These are phyloP conservation scores for Immersiella caudata DNA, from an alignment of 495 filamentous ascomycete species.

Conservation along the genomic window DNA sequence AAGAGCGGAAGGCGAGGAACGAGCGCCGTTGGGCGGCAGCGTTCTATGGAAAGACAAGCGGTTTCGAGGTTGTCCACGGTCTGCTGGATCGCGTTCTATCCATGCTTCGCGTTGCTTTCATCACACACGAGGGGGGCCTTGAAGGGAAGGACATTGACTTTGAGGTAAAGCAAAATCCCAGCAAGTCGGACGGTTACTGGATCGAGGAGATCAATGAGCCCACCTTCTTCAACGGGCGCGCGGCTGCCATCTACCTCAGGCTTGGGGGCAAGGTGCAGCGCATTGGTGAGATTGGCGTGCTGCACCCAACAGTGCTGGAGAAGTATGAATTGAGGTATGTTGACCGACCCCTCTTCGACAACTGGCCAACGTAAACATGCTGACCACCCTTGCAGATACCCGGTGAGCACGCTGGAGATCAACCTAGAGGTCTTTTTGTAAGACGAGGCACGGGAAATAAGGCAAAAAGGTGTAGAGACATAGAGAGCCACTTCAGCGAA, in stretches of 20 bases:
- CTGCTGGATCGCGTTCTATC: conserved; percentile 87
- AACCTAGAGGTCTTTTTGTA: conserved; percentile 94
- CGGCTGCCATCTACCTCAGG: conserved; percentile 76
- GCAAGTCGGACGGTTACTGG: conserved; percentile 74
- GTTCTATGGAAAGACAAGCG: conserved; percentile 90
- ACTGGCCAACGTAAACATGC: conserved; percentile 9
- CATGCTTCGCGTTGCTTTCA: conserved; percentile 85
- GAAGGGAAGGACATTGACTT: conserved; percentile 52
- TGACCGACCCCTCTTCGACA: neutral
- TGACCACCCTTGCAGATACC: conserved; percentile 62
- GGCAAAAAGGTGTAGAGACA: conserved; percentile 7
- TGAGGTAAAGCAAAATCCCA: conserved; percentile 53
- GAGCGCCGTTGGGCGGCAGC: conserved; percentile 95
- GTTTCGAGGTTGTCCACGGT: conserved; percentile 96
- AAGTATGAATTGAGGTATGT: conserved; percentile 85
- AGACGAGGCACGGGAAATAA: conserved; percentile 8
- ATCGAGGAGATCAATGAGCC: conserved; percentile 88
- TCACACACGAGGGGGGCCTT: conserved; percentile 72
- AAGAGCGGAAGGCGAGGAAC: conserved; percentile 85
- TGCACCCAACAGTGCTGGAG: conserved; percentile 90
- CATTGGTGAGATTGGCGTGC: conserved; percentile 88
- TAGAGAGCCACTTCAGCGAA: neutral
- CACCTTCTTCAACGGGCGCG: conserved; percentile 89
- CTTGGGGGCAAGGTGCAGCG: conserved; percentile 67
- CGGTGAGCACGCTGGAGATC: conserved; percentile 91